Conservation (phyloP, 306 rosid species). For the Sicyos edulis region DNA sequence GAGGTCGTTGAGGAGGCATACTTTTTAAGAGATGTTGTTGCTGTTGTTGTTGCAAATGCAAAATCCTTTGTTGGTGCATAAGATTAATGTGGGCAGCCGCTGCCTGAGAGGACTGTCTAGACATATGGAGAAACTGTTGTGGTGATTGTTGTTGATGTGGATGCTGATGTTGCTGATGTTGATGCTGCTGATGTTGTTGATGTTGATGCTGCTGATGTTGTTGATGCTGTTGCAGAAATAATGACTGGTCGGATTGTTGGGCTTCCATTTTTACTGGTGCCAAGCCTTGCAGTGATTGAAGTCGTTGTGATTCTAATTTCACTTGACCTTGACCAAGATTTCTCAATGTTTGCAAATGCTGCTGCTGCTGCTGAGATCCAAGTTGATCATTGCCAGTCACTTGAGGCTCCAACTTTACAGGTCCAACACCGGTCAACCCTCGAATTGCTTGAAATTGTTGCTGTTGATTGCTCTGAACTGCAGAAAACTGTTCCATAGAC, state of each 20-base stretch:
- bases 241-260: conserved; percentile 74
- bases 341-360: conserved; percentile 51
- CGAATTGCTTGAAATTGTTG: conserved; percentile 74
- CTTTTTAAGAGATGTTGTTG: conserved; percentile 82
- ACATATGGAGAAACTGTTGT: conserved; percentile 78
- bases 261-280: conserved; percentile 74
- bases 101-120: conserved; percentile 80
- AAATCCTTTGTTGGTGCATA: conserved; percentile 67
- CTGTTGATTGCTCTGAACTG: conserved; percentile 44
- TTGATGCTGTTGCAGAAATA: conserved; percentile 51
- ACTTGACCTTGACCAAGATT: conserved; percentile 40
- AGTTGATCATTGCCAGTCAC: conserved; percentile 58
- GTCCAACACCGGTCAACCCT: conserved; percentile 59
- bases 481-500: conserved; percentile 80
- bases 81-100: conserved; percentile 84
- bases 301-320: conserved; percentile 71
- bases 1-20: conserved; percentile 84
- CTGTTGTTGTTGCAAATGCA: conserved; percentile 79
- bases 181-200: conserved; percentile 21
- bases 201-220: conserved; percentile 10
- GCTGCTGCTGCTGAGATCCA: conserved; percentile 49
- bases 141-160: conserved; percentile 56
- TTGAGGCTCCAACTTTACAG: conserved; percentile 82
- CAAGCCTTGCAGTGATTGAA: conserved; percentile 61
- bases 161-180: conserved; percentile 38